These are phyloP conservation scores for Backusella westeae DNA, from an alignment of 192 early-diverging fungal genomes.

Conservation along the genomic window DNA sequence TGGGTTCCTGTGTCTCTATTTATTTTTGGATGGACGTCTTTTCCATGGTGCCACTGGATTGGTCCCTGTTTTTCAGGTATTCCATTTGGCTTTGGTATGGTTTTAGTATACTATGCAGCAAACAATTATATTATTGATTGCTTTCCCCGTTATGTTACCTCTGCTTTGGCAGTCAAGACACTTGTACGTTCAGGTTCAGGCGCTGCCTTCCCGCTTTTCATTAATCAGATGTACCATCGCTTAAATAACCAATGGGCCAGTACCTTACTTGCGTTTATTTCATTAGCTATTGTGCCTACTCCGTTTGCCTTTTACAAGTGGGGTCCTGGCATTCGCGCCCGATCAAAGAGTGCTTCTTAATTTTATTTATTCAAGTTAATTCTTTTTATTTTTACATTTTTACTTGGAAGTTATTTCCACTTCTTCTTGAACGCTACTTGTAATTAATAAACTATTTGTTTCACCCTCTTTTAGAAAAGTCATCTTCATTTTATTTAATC, in stretches of 20 bases:
- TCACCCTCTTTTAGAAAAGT: not conserved
- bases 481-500: not conserved
- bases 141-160: conserved; percentile 27
- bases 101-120: conserved; percentile 22
- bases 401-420: not conserved
- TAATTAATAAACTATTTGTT: not conserved
- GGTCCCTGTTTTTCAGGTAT: conserved; percentile 22
- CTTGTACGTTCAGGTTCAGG: conserved; percentile 24
- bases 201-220: conserved; percentile 31
- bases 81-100: conserved; percentile 33
- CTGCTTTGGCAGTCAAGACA: conserved; percentile 28
- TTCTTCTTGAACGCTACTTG: not conserved
- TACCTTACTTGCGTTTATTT: conserved; percentile 28
- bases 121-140: conserved; percentile 35
- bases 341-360: conserved; percentile 22
- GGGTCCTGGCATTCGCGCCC: conserved; percentile 17
- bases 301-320: conserved; percentile 29
- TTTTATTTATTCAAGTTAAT: not conserved
- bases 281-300: conserved; percentile 31
- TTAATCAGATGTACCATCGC: conserved; percentile 27
- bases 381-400: not conserved
- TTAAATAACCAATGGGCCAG: conserved; percentile 30
- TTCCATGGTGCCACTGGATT: conserved; percentile 31
- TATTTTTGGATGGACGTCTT: conserved; percentile 33
- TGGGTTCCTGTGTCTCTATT: conserved; percentile 33